phyloP scores from a whole-genome alignment of 805 yeast species.

The Babjeviella inositovora region DNA sequence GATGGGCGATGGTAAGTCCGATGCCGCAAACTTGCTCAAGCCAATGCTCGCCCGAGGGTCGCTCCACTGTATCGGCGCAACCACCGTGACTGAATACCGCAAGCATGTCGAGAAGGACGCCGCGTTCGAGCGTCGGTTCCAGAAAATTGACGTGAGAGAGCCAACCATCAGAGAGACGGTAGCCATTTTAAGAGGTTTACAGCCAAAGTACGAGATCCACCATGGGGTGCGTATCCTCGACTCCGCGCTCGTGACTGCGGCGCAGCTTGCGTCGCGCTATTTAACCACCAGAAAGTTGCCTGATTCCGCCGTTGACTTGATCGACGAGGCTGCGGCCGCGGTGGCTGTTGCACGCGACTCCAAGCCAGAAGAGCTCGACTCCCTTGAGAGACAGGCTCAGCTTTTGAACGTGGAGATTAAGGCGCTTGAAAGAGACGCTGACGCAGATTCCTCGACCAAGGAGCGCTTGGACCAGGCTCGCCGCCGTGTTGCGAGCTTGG shows the following conservation, averaged over 20 bases:
- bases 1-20: constrained; percentile 98
- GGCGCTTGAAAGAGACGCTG: constrained; percentile 92
- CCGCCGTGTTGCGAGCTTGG: constrained; percentile 65
- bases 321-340: constrained; percentile 92
- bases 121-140: constrained; percentile 97
- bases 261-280: constrained; percentile 87
- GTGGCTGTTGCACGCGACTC: constrained; percentile 98
- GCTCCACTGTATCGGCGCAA: constrained; percentile 96
- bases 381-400: constrained; percentile 82
- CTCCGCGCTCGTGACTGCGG: constrained; percentile 86
- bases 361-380: constrained; percentile 92
- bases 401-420: constrained; percentile 89
- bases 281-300: constrained; percentile 92
- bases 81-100: constrained; percentile 89
- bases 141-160: constrained; percentile 90
- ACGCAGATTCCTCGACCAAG: constrained; percentile 65
- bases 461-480: constrained; percentile 74
- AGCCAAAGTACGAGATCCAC: constrained; percentile 88
- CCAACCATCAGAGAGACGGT: constrained; percentile 87
- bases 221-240: constrained; percentile 96
- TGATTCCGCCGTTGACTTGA: constrained; percentile 91
- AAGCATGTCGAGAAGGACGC: constrained; percentile 91
- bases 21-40: constrained; percentile 91
- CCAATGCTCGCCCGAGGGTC: constrained; percentile 96
- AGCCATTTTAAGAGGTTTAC: constrained; percentile 92